Percentiles rank a stretch among this genome's conserved stretches.
phyloP scores from a whole-genome alignment of 2,329 filamentous ascomycete species.

The Trichoderma sp. region DNA sequence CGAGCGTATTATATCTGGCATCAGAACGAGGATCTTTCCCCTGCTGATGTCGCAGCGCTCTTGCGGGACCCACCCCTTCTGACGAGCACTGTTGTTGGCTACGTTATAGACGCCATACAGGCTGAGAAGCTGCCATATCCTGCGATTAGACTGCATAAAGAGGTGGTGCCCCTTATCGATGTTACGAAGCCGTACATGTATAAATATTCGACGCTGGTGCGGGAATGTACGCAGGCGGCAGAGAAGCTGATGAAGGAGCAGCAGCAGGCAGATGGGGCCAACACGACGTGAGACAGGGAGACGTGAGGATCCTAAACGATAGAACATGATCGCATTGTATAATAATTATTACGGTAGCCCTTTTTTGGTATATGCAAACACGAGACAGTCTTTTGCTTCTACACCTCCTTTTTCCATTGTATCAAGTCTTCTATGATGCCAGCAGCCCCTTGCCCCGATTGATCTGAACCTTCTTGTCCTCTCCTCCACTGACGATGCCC shows the following conservation, averaged over 20 bases:
- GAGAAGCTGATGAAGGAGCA: not conserved
- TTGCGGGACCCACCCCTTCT: conserved; percentile 64
- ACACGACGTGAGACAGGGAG: no score
- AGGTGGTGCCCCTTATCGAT: conserved; percentile 47
- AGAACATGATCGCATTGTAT: not conserved
- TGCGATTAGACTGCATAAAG: conserved; percentile 46
- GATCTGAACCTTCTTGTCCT: conserved; percentile 93
- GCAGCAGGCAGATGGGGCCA: not conserved
- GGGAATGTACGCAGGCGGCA: not conserved
- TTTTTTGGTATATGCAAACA: conserved; percentile 21
- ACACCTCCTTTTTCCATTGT: not conserved
- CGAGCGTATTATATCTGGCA: conserved; percentile 69
- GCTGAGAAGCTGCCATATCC: conserved; percentile 56
- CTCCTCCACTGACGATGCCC: conserved; percentile 87
- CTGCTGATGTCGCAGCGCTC: conserved; percentile 54
- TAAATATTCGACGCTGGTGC: conserved; percentile 1
- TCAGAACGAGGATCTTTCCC: conserved; percentile 50
- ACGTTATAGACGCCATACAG: conserved; percentile 60
- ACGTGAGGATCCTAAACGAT: no score
- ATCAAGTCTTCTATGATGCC: conserved; percentile 38
- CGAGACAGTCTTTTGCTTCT: not conserved
- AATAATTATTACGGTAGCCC: conserved; percentile 16
- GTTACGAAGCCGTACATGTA: conserved; percentile 29
- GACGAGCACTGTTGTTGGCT: conserved; percentile 56
- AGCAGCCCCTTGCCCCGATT: conserved; percentile 67